Conservation (phyloP, 305 asterid species). For the Fraxinus angustifolia region DNA sequence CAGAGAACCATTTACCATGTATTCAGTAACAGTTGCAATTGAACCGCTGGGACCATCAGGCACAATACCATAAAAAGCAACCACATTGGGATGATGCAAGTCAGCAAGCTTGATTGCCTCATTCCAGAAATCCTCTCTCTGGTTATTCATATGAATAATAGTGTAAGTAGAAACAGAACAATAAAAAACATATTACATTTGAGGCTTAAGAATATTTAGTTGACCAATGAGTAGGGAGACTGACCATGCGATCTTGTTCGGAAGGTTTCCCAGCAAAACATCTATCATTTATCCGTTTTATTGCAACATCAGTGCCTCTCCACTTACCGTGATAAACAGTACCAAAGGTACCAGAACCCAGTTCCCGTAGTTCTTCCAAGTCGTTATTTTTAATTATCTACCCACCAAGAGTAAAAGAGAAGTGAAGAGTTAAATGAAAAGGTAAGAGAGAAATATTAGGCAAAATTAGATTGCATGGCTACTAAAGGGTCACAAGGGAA, state of each 20-base stretch:
- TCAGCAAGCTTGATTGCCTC: slow-evolving; percentile 94
- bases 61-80: slow-evolving; percentile 96
- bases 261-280: slow-evolving; percentile 91
- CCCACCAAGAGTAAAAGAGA: slow-evolving; percentile 5
- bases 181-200: background rate
- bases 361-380: slow-evolving; percentile 87
- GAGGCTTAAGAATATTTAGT: slow-evolving; percentile 3
- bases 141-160: slow-evolving; percentile 17
- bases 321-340: slow-evolving; percentile 99
- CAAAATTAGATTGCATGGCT: slow-evolving; percentile 7
- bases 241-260: slow-evolving; percentile 91
- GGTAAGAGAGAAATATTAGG: background rate
- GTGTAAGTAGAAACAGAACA: slow-evolving; percentile 8
- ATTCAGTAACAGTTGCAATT: slow-evolving; percentile 93
- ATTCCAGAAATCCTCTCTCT: slow-evolving; percentile 97
- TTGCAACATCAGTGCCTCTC: slow-evolving; percentile 98
- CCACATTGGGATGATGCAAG: slow-evolving; percentile 97
- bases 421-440: background rate
- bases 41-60: slow-evolving; percentile 90
- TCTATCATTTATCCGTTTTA: slow-evolving; percentile 85
- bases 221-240: slow-evolving; percentile 29
- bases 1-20: slow-evolving; percentile 94
- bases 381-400: slow-evolving; percentile 79
- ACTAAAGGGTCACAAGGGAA: slow-evolving; percentile 9
- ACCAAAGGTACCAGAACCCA: slow-evolving; percentile 98